phyloP scores from a whole-genome alignment of 345 rosid species.

The Eucalyptus urophylla region DNA sequence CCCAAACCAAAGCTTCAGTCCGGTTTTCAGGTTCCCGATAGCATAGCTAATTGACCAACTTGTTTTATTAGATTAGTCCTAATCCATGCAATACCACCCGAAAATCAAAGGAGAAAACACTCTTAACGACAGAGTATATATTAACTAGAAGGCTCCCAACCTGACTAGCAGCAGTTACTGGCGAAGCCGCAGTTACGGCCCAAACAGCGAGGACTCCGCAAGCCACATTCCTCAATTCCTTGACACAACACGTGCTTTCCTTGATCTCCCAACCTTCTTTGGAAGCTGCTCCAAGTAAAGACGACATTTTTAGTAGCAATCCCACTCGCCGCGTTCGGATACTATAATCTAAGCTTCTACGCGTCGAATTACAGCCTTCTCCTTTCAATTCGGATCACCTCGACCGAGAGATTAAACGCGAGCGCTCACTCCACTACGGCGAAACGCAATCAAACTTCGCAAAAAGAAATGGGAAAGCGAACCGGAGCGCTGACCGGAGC shows the following conservation, averaged over 20 bases:
- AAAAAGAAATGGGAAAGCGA: background rate
- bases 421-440: background rate
- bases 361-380: background rate
- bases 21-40: background rate
- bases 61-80: background rate
- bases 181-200: slow-evolving; percentile 56
- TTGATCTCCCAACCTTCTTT: slow-evolving; percentile 4
- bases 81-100: background rate
- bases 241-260: slow-evolving; percentile 18
- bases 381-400: background rate
- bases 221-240: slow-evolving; percentile 46
- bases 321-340: background rate
- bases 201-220: slow-evolving; percentile 68
- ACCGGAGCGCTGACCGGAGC: slow-evolving; percentile 28
- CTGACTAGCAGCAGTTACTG: slow-evolving; percentile 76
- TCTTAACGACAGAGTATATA: background rate
- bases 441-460: background rate
- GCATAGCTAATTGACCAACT: background rate
- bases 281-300: slow-evolving; percentile 5
- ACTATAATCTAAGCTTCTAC: background rate
- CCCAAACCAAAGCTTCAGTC: background rate
- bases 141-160: slow-evolving; percentile 8
- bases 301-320: background rate
- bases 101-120: background rate
- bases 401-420: background rate